These are phyloP conservation scores for Cupressus sempervirens DNA, from an alignment of 75 land plant genomes.

Conservation along the genomic window DNA sequence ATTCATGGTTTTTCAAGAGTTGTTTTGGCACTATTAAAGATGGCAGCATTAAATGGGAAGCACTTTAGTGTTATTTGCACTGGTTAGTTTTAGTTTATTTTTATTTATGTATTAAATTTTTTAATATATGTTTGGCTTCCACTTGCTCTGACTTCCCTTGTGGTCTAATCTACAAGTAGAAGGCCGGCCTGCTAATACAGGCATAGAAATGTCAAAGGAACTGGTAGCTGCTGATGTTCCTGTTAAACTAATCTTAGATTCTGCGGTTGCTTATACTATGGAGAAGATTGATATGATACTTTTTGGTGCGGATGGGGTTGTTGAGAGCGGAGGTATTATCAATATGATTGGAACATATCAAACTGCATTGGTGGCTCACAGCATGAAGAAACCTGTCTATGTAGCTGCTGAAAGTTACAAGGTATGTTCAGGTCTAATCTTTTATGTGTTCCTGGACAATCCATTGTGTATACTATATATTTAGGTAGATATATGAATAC, in stretches of 20 bases:
- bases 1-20: conserved; percentile 96
- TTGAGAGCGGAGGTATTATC: conserved; percentile 96
- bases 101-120: not conserved
- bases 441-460: not conserved
- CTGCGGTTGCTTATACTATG: conserved; percentile 94
- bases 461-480: not conserved
- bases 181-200: conserved; percentile 92
- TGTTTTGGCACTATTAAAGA: conserved; percentile 76
- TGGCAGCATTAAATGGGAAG: conserved; percentile 79
- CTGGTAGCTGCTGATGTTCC: conserved; percentile 74
- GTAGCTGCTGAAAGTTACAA: conserved; percentile 99
- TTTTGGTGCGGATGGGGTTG: conserved; percentile 98
- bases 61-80: conserved; percentile 86
- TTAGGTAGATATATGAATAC: not conserved
- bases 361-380: conserved; percentile 82
- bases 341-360: conserved; percentile 98
- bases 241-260: conserved; percentile 82
- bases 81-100: conserved; percentile 42
- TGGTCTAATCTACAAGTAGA: conserved; percentile 37
- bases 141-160: not conserved
- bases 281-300: conserved; percentile 94
- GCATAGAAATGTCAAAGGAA: conserved; percentile 77
- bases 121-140: not conserved
- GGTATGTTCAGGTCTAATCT: conserved; percentile 36
- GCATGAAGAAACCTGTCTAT: conserved; percentile 95